Evolutionary conservation across 495 filamentous ascomycete species (phyloP).

Genomic region (Penicillium goetzii): DNA sequence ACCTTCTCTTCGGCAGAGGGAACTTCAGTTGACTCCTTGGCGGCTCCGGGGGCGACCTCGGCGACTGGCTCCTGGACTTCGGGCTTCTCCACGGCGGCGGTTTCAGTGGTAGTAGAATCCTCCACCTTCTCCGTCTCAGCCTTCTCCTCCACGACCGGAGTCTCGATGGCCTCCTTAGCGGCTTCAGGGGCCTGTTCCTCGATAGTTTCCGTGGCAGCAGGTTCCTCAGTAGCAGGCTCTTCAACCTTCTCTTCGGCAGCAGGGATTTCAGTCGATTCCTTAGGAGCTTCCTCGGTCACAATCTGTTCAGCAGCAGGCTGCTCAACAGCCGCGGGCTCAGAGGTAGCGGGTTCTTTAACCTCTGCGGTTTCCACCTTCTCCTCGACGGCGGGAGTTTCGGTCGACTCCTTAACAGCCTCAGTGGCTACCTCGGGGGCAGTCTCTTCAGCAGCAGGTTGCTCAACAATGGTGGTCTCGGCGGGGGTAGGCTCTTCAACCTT

Average conservation of each 20-base stretch:
- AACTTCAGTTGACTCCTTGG: conserved; percentile 14
- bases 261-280: conserved; percentile 20
- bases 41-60: conserved; percentile 6
- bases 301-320: conserved; percentile 18
- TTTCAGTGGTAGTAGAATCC: neutral
- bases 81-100: neutral
- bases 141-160: neutral
- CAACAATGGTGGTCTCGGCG: neutral
- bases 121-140: neutral
- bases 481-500: neutral
- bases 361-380: too few relatives aligned
- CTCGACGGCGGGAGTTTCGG: neutral
- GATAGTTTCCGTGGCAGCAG: conserved; percentile 3
- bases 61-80: neutral
- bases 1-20: conserved; percentile 1
- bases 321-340: conserved; percentile 13
- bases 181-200: conserved; percentile 7
- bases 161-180: neutral
- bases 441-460: neutral
- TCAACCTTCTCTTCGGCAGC: conserved; percentile 19
- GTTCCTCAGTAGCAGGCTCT: conserved; percentile 19
- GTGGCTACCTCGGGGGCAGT: neutral
- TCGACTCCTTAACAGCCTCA: too few relatives aligned
- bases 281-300: conserved; percentile 14
- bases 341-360: conserved; percentile 17